Percentiles rank a stretch among this genome's conserved stretches.
phyloP scores from a whole-genome alignment of 2,329 filamentous ascomycete species.

The Rosellinia necatrix region DNA sequence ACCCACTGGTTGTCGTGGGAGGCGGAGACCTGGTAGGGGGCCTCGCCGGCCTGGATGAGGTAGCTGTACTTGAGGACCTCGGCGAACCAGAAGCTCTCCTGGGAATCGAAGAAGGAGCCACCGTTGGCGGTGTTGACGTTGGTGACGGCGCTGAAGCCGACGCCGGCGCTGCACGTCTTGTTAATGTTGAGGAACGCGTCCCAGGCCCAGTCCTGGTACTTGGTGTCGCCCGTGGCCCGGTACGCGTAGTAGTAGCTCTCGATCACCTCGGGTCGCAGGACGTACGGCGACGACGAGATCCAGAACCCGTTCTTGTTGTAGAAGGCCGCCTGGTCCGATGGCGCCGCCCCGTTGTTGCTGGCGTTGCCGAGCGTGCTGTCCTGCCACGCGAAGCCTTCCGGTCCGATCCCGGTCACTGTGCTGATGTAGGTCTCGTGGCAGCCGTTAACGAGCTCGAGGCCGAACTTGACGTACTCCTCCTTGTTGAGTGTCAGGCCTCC shows the following conservation, averaged over 20 bases:
- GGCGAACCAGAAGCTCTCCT: slow-evolving; percentile 88
- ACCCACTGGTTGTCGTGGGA: slow-evolving; percentile 53
- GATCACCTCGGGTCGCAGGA: slow-evolving; percentile 78
- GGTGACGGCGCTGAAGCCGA: slow-evolving; percentile 67
- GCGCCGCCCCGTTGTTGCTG: slow-evolving; percentile 48
- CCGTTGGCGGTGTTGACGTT: slow-evolving; percentile 69
- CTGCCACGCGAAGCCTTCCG: slow-evolving; percentile 71
- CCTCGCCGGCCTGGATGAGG: slow-evolving; percentile 69
- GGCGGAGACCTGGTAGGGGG: slow-evolving; percentile 54
- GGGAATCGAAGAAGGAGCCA: slow-evolving; percentile 67
- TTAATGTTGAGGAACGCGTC: slow-evolving; percentile 74
- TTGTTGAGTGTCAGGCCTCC: slow-evolving; percentile 72
- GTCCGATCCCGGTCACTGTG: slow-evolving; percentile 75
- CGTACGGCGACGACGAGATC: slow-evolving; percentile 64
- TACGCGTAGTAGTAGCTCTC: slow-evolving; percentile 89
- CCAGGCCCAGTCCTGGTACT: slow-evolving; percentile 87
- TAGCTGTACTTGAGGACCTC: slow-evolving; percentile 87
- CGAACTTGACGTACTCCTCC: slow-evolving; percentile 73
- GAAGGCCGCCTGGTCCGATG: slow-evolving; percentile 57
- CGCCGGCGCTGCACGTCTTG: slow-evolving; percentile 63
- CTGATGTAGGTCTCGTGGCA: slow-evolving; percentile 75
- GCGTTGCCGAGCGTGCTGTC: slow-evolving; percentile 45
- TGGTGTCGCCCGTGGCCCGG: slow-evolving; percentile 72
- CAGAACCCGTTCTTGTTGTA: slow-evolving; percentile 74
- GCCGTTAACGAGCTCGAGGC: slow-evolving; percentile 70